A percentile compares a stretch with the other conserved stretches of the same genome.
Conservation (phyloP, 164 flowering plant species). For the Umbellularia californica region DNA sequence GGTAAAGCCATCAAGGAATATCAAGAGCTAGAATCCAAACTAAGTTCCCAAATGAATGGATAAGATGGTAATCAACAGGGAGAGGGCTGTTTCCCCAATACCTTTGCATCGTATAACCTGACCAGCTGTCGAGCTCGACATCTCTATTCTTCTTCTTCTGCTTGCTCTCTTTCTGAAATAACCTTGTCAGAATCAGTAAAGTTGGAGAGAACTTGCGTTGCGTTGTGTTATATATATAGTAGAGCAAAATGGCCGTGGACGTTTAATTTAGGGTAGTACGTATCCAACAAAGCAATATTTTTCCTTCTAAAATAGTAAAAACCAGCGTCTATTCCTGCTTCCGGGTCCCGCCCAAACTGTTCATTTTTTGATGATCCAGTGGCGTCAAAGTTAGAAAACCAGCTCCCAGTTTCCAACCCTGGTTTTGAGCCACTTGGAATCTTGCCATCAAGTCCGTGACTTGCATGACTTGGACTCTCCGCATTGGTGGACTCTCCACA, state of each 20-base stretch:
- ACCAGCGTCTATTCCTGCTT: too few relatives aligned
- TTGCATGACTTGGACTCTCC: too few relatives aligned
- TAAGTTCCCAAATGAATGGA: neutral
- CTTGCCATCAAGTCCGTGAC: too few relatives aligned
- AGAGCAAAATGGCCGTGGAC: neutral
- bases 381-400: too few relatives aligned
- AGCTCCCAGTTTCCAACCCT: too few relatives aligned
- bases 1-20: neutral
- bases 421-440: too few relatives aligned
- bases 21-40: neutral
- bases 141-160: neutral
- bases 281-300: too few relatives aligned
- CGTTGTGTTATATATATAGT: neutral
- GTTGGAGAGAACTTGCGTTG: neutral
- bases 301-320: too few relatives aligned
- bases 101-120: slow-evolving; percentile 13
- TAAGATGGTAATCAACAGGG: neutral
- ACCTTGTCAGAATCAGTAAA: neutral
- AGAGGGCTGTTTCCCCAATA: neutral
- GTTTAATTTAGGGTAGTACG: too few relatives aligned
- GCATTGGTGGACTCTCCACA: too few relatives aligned
- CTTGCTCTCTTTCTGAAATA: neutral
- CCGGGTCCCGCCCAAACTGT: too few relatives aligned
- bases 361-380: too few relatives aligned
- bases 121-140: slow-evolving; percentile 2